phyloP scores from a whole-genome alignment of 129 eudicot genomes.

The Escallonia rubra region DNA sequence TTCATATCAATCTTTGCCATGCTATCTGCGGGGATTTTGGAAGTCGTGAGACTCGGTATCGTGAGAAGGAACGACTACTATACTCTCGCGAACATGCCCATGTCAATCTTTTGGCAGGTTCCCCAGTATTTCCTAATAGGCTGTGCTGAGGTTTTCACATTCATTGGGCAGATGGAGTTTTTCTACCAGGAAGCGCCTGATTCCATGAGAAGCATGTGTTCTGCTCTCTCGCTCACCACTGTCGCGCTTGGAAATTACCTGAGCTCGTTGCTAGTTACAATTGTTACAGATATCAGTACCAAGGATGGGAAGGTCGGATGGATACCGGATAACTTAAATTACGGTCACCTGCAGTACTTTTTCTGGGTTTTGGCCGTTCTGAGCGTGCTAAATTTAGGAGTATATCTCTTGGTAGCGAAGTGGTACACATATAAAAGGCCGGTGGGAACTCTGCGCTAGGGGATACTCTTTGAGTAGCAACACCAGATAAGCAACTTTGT shows the following conservation, averaged over 20 bases:
- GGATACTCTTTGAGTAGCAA: neutral
- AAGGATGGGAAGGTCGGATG: conserved; percentile 46
- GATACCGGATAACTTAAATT: conserved; percentile 70
- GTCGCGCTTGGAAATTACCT: conserved; percentile 54
- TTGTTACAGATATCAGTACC: conserved; percentile 44
- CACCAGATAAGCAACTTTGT: neutral
- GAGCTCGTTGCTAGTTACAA: conserved; percentile 58
- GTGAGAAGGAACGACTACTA: conserved; percentile 42
- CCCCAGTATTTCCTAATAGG: conserved; percentile 72
- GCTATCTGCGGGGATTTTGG: conserved; percentile 59
- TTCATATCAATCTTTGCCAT: conserved; percentile 55
- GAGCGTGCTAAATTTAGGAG: conserved; percentile 44
- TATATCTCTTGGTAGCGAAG: conserved; percentile 31
- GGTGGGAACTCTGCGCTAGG: conserved; percentile 8
- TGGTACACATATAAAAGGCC: conserved; percentile 42
- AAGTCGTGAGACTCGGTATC: conserved; percentile 33
- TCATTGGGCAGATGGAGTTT: conserved; percentile 69
- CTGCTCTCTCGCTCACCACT: conserved; percentile 59
- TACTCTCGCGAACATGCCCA: conserved; percentile 33
- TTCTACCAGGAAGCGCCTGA: conserved; percentile 73
- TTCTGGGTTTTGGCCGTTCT: conserved; percentile 60
- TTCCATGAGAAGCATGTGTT: conserved; percentile 63
- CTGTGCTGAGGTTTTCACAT: conserved; percentile 64
- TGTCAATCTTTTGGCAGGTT: conserved; percentile 70
- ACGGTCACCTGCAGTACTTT: conserved; percentile 60